These are phyloP conservation scores for Emergomyces orientalis DNA, from an alignment of 2,329 filamentous ascomycete species.

Conservation along the genomic window DNA sequence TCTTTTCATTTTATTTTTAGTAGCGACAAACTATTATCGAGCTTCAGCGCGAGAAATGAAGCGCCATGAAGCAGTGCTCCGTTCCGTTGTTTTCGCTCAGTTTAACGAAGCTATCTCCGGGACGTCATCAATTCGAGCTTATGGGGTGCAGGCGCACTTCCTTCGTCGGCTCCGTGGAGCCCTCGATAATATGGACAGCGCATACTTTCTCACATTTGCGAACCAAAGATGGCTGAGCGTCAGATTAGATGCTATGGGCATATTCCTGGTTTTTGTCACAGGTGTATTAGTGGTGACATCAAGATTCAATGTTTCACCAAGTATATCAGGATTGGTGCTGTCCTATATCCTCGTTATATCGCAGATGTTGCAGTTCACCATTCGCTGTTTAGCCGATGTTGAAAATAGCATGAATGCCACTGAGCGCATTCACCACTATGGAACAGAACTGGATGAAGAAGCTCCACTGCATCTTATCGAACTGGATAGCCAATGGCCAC, in stretches of 20 bases:
- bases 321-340: conserved; percentile 76
- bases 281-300: conserved; percentile 88
- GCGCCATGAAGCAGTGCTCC: conserved; percentile 80
- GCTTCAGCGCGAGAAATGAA: conserved; percentile 89
- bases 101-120: conserved; percentile 76
- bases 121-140: conserved; percentile 77
- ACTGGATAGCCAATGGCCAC: conserved; percentile 69
- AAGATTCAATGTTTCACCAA: conserved; percentile 73
- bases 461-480: conserved; percentile 68
- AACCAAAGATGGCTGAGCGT: conserved; percentile 91
- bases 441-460: conserved; percentile 76
- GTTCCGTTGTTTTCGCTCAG: conserved; percentile 79
- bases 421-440: conserved; percentile 85
- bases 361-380: conserved; percentile 91
- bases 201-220: conserved; percentile 89
- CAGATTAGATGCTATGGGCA: conserved; percentile 76
- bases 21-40: conserved; percentile 80
- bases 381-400: conserved; percentile 86
- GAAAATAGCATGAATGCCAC: conserved; percentile 98
- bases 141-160: conserved; percentile 72
- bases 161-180: conserved; percentile 57
- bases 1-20: conserved; percentile 66
- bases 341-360: conserved; percentile 91
- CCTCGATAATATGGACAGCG: conserved; percentile 86
- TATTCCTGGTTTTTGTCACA: conserved; percentile 72